These are phyloP conservation scores for Suhomyces ambrosiae DNA, from an alignment of 1,139 yeast species.

Conservation along the genomic window DNA sequence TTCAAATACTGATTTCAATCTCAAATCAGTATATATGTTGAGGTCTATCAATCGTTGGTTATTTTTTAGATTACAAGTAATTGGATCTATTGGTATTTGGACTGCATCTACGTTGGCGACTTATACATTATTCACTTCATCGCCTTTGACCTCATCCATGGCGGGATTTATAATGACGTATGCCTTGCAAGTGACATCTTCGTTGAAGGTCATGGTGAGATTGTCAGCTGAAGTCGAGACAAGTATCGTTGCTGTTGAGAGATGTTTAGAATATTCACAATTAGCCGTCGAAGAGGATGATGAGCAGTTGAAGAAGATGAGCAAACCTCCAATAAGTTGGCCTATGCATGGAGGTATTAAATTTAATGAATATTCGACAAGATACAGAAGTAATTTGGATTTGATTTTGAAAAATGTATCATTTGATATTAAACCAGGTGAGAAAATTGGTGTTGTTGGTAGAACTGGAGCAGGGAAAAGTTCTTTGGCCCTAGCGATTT, in stretches of 20 bases:
- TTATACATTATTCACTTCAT: slow-evolving; percentile 21
- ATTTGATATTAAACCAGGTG: slow-evolving; percentile 68
- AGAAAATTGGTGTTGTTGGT: slow-evolving; percentile 93
- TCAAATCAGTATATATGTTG: slow-evolving; percentile 58
- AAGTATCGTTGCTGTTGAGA: slow-evolving; percentile 73
- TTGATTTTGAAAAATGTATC: slow-evolving; percentile 74
- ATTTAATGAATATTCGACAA: slow-evolving; percentile 76
- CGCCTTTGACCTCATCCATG: slow-evolving; percentile 62
- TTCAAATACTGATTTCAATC: slow-evolving; percentile 63
- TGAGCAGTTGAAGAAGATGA: slow-evolving; percentile 20
- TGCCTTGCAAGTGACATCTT: slow-evolving; percentile 63
- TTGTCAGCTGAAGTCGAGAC: slow-evolving; percentile 75
- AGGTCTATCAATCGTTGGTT: slow-evolving; percentile 73
- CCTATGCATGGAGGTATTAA: slow-evolving; percentile 73
- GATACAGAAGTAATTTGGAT: slow-evolving; percentile 84
- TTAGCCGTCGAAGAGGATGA: slow-evolving; percentile 57
- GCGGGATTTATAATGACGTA: slow-evolving; percentile 76
- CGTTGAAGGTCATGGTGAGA: slow-evolving; percentile 63
- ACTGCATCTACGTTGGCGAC: slow-evolving; percentile 60
- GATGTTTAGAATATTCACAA: slow-evolving; percentile 72
- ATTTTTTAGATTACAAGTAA: slow-evolving; percentile 64
- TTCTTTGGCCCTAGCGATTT: slow-evolving; percentile 83
- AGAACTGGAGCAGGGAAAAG: slow-evolving; percentile 98
- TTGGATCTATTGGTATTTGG: slow-evolving; percentile 66
- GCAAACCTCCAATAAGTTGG: slow-evolving; percentile 58